phyloP scores from a whole-genome alignment of 1,139 yeast species.

The Tardiomyces blankii region DNA sequence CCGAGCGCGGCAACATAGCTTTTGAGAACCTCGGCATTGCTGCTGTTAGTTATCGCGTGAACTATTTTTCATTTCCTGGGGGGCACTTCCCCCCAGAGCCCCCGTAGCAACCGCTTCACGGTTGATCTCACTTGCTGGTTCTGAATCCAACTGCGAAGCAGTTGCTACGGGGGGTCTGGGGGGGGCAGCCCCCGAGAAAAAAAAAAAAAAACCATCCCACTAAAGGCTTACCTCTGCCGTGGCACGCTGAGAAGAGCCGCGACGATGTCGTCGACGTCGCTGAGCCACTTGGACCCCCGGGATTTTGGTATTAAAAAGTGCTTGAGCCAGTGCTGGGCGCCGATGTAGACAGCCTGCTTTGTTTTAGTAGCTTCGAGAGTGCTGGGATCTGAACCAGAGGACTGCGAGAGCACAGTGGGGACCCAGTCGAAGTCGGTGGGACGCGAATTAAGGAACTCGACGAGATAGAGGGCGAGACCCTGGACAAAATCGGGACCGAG shows the following conservation, averaged over 20 bases:
- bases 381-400: no score
- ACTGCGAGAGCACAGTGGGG: background rate
- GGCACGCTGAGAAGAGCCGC: background rate
- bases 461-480: background rate
- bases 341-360: background rate
- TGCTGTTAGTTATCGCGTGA: background rate
- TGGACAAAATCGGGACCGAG: background rate
- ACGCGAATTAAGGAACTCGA: background rate
- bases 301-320: background rate
- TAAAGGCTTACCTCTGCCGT: background rate
- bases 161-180: background rate
- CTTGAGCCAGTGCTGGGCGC: background rate
- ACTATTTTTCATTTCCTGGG: no score
- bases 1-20: background rate
- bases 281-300: background rate
- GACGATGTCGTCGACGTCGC: background rate
- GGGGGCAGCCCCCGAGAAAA: no score
- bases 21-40: background rate
- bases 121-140: no score
- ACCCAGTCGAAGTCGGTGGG: background rate
- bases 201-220: no score
- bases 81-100: no score
- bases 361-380: background rate
- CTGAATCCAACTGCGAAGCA: no score
- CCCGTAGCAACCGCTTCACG: no score